A percentile compares a stretch with the other conserved stretches of the same genome.
Conservation (phyloP, 805 yeast species). For the Wickerhamiella brachini region DNA sequence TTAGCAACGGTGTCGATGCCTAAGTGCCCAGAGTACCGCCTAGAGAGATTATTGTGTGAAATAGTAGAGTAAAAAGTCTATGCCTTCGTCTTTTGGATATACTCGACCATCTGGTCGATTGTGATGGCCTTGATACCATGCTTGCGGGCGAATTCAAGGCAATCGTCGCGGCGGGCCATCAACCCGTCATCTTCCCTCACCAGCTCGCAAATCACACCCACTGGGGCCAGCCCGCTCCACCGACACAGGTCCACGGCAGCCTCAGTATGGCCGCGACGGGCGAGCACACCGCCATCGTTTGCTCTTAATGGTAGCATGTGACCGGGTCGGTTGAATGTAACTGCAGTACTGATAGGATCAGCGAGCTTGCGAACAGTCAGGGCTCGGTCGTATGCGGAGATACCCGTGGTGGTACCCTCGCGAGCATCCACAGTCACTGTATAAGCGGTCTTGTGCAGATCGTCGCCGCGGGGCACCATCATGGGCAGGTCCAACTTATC, state of each 20-base stretch:
- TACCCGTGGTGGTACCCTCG: conserved; percentile 92
- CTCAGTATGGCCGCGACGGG: conserved; percentile 92
- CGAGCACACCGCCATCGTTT: conserved; percentile 63
- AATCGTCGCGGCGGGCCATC: conserved; percentile 89
- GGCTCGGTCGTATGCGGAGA: conserved; percentile 87
- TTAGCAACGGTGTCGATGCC: conserved; percentile 23
- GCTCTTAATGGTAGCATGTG: conserved; percentile 91
- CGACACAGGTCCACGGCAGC: conserved; percentile 83
- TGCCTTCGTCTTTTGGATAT: conserved; percentile 23
- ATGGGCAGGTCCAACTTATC: conserved; percentile 68
- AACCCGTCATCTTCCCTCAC: conserved; percentile 87
- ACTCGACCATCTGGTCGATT: conserved; percentile 56
- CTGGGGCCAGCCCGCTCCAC: conserved; percentile 68
- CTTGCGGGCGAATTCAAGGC: conserved; percentile 50
- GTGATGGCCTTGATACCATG: conserved; percentile 59
- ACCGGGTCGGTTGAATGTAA: conserved; percentile 80
- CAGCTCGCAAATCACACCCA: conserved; percentile 85
- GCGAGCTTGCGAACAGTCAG: conserved; percentile 66
- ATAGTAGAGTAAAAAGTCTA: too few species aligned
- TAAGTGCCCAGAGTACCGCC: too few species aligned
- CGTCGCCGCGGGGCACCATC: conserved; percentile 51
- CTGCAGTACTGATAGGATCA: conserved; percentile 37
- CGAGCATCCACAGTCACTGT: conserved; percentile 80
- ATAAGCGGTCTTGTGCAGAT: conserved; percentile 94
- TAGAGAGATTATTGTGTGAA: too few species aligned